Evolutionary conservation across 805 yeast species (phyloP).

Genomic region (Candida chauliodis): DNA sequence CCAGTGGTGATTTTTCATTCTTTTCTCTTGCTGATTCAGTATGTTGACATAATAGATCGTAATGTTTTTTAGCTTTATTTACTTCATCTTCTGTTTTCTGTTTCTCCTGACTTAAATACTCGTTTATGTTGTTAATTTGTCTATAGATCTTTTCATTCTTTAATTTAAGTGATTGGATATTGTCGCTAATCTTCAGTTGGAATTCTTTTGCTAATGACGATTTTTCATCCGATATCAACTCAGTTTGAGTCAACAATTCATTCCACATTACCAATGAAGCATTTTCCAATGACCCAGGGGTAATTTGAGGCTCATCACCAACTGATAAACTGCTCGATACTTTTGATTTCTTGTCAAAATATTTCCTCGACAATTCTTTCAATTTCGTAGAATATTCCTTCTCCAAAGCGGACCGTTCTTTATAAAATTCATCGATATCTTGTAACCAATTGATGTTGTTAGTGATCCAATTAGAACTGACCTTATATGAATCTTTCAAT

Average conservation of each 20-base stretch:
- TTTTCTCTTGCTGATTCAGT: conserved; percentile 81
- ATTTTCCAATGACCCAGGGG: conserved; percentile 92
- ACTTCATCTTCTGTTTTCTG: conserved; percentile 53
- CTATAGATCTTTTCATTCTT: conserved; percentile 53
- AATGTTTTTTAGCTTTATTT: conserved; percentile 64
- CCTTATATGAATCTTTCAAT: conserved; percentile 74
- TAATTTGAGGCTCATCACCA: conserved; percentile 84
- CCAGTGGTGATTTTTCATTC: conserved; percentile 52
- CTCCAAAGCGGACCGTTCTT: conserved; percentile 78
- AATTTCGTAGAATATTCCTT: conserved; percentile 75
- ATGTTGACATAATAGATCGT: conserved; percentile 73
- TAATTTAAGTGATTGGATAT: conserved; percentile 49
- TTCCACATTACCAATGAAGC: conserved; percentile 90
- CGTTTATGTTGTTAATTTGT: conserved; percentile 57
- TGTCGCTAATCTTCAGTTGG: conserved; percentile 56
- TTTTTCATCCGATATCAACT: conserved; percentile 68
- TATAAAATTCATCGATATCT: conserved; percentile 80
- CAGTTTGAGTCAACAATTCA: conserved; percentile 80
- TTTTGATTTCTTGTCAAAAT: conserved; percentile 73
- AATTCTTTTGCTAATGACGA: conserved; percentile 57
- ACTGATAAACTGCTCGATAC: conserved; percentile 68
- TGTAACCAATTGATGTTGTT: conserved; percentile 70
- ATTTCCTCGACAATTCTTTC: conserved; percentile 59
- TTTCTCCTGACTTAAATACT: conserved; percentile 48
- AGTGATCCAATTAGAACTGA: conserved; percentile 74